These are phyloP conservation scores for Herpetomonas samuelpessoai DNA, from an alignment of 208 protist genomes.

Conservation along the genomic window DNA sequence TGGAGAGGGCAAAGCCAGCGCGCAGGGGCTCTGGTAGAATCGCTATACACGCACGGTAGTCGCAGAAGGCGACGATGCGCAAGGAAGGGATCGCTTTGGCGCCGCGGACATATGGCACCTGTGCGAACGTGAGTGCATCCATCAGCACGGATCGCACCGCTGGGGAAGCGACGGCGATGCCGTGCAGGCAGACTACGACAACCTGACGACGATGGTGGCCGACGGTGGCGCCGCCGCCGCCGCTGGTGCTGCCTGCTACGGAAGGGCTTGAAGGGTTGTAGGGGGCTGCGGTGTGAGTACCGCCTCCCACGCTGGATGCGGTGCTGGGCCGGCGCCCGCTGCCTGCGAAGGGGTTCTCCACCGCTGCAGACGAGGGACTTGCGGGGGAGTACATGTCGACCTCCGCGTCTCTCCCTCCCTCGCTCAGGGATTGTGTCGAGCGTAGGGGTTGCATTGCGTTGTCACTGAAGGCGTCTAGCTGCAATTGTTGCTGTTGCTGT, in stretches of 20 bases:
- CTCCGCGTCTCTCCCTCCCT: background rate
- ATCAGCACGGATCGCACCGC: conserved; percentile 62
- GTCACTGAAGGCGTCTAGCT: background rate
- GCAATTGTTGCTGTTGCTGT: background rate
- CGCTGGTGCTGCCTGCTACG: background rate
- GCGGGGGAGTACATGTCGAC: background rate
- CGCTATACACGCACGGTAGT: conserved; percentile 38
- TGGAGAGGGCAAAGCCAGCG: conserved; percentile 75
- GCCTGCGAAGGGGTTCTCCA: background rate
- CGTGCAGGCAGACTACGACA: conserved; percentile 77
- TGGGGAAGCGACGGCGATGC: conserved; percentile 48
- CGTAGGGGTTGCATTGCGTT: no score
- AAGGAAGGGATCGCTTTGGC: conserved; percentile 34
- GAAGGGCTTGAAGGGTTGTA: no score
- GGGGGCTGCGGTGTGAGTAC: no score
- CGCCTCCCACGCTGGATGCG: background rate
- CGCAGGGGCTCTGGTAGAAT: conserved; percentile 67
- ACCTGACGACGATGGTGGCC: conserved; percentile 24
- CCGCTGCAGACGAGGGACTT: background rate
- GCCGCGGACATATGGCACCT: conserved; percentile 21
- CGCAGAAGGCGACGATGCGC: conserved; percentile 81
- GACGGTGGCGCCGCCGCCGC: background rate
- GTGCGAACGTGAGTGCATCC: conserved; percentile 70
- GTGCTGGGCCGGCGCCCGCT: background rate
- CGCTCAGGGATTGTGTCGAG: no score